phyloP scores from a whole-genome alignment of 768 basidiomycete species.

The Tulasnella sp. region DNA sequence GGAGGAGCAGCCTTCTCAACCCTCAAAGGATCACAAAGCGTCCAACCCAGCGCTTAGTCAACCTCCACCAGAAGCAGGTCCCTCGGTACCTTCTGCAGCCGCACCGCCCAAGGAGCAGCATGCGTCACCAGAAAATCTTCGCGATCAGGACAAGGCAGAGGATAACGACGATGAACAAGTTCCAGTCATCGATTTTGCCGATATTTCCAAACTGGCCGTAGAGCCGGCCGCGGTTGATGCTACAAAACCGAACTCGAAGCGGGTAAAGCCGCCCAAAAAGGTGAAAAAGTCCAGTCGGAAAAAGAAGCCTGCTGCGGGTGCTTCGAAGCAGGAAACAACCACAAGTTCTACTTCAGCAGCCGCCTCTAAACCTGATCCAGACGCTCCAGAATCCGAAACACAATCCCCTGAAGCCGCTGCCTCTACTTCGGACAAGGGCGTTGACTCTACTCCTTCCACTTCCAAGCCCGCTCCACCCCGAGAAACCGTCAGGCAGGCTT shows the following conservation, averaged over 20 bases:
- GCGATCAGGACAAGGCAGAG: too few species aligned
- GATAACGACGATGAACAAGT: constrained; percentile 51
- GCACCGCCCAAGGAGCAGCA: constrained; percentile 1
- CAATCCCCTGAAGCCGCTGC: not conserved
- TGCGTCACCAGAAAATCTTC: not conserved
- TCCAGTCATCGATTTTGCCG: constrained; percentile 71
- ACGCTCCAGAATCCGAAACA: constrained; percentile 18
- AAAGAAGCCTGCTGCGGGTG: constrained; percentile 20
- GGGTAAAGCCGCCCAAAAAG: constrained; percentile 1
- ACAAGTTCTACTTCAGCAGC: constrained; percentile 26
- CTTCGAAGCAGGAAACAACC: constrained; percentile 7
- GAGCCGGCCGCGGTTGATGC: constrained; percentile 32
- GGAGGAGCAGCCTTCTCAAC: constrained; percentile 37
- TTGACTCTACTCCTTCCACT: not conserved
- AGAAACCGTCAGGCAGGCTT: constrained; percentile 67
- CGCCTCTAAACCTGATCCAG: constrained; percentile 32
- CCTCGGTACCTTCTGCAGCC: constrained; percentile 14
- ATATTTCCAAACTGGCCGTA: constrained; percentile 30
- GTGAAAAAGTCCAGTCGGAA: not conserved
- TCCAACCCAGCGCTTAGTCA: too few species aligned
- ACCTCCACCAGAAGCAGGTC: constrained; percentile 10
- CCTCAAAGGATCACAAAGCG: constrained; percentile 19
- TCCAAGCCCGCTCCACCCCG: constrained; percentile 29
- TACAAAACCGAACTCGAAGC: constrained; percentile 5
- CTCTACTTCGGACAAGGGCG: not conserved